Evolutionary conservation across 192 early-diverging fungal species (phyloP).

Genomic region (Coemansia umbellata): DNA sequence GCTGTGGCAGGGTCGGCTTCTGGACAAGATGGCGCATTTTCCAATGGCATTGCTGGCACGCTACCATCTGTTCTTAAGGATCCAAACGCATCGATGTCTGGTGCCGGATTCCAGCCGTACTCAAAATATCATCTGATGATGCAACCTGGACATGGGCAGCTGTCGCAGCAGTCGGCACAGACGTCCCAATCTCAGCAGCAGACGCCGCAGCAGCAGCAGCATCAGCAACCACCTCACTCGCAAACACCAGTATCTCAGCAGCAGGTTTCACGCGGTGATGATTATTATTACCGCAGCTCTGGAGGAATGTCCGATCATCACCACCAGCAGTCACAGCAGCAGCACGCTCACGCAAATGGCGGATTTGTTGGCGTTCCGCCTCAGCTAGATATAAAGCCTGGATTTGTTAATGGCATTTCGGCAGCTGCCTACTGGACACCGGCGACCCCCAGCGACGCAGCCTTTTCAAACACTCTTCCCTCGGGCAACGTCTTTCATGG

Average conservation of each 20-base stretch:
- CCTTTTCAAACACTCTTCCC: constrained; percentile 42
- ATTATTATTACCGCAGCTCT: constrained; percentile 10
- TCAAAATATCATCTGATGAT: constrained; percentile 51
- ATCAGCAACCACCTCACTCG: constrained; percentile 17
- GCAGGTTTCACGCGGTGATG: constrained; percentile 25
- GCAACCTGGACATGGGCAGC: constrained; percentile 34
- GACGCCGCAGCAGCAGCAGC: constrained; percentile 8
- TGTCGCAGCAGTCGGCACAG: constrained; percentile 10
- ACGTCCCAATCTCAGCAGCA: constrained; percentile 11
- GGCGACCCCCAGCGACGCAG: constrained; percentile 42
- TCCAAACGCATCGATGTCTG: background rate
- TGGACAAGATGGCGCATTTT: constrained; percentile 33
- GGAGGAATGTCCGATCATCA: background rate
- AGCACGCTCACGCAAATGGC: constrained; percentile 23
- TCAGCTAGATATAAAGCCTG: constrained; percentile 45
- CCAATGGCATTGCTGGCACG: constrained; percentile 5
- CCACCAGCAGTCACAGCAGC: constrained; percentile 16
- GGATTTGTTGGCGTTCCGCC: constrained; percentile 39
- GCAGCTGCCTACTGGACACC: constrained; percentile 44
- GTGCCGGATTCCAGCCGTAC: constrained; percentile 27
- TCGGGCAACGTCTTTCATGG: constrained; percentile 41
- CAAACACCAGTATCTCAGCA: constrained; percentile 32
- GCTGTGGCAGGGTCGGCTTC: background rate
- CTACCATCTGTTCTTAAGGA: constrained; percentile 38
- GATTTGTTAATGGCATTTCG: constrained; percentile 26